Evolutionary conservation across 2,329 filamentous ascomycete genomes (phyloP).

Genomic region (Massarina eburnea): DNA sequence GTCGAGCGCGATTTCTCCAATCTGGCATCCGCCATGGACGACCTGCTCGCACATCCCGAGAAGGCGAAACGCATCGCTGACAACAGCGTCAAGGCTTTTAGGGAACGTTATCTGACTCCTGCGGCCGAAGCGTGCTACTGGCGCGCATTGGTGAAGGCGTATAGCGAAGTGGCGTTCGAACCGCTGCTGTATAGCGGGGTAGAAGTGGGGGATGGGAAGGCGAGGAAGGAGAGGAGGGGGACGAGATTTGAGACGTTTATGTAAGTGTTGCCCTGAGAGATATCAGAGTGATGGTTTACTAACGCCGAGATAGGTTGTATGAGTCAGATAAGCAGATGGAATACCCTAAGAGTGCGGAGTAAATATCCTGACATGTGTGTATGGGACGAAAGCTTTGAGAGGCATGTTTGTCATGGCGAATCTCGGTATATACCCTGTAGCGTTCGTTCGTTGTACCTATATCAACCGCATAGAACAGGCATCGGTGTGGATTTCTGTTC

Average conservation of each 20-base stretch:
- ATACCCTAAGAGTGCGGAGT: conserved; percentile 12
- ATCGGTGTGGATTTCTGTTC: too few species aligned
- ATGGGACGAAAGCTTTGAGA: neutral
- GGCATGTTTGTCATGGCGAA: neutral
- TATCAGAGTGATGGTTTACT: neutral
- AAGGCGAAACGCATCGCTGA: conserved; percentile 38
- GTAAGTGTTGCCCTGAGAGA: conserved; percentile 18
- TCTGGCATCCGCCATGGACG: conserved; percentile 30
- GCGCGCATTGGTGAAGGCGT: conserved; percentile 25
- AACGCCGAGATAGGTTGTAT: conserved; percentile 11
- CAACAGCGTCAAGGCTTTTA: conserved; percentile 31
- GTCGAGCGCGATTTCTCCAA: conserved; percentile 40
- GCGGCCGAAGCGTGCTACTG: conserved; percentile 40
- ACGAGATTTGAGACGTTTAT: conserved; percentile 37
- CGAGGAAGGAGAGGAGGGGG: conserved; percentile 27
- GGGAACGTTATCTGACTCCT: conserved; percentile 35
- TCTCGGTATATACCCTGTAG: conserved; percentile 19
- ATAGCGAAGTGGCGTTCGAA: conserved; percentile 30
- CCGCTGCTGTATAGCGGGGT: conserved; percentile 27
- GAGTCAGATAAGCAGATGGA: conserved; percentile 17
- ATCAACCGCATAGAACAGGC: too few species aligned
- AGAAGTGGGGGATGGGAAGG: conserved; percentile 19
- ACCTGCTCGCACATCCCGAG: conserved; percentile 34
- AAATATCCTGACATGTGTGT: neutral
- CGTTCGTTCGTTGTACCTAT: conserved; percentile 3